Evolutionary conservation across 352 stramenopile genomes (phyloP).

Genomic region (Globisporangium mamillatum): DNA sequence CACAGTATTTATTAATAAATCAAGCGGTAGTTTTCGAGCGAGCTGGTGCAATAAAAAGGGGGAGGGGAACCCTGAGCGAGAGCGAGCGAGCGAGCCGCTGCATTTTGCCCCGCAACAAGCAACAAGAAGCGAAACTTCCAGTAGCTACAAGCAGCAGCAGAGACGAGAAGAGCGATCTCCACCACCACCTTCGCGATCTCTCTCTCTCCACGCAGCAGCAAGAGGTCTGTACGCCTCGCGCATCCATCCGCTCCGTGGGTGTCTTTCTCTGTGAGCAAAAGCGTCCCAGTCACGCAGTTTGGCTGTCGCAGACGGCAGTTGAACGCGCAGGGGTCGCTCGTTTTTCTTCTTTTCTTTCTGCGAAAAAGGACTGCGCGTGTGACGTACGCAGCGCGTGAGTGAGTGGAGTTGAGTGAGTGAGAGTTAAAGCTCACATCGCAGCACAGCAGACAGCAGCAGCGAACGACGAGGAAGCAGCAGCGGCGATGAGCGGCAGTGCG

Average conservation of each 20-base stretch:
- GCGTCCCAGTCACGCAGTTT: background rate
- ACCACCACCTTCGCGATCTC: background rate
- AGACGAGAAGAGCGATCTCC: background rate
- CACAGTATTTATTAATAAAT: background rate
- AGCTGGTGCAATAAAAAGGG: background rate
- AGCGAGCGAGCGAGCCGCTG: background rate
- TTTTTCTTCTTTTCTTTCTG: background rate
- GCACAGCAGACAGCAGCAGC: background rate
- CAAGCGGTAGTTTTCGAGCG: background rate
- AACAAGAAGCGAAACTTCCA: background rate
- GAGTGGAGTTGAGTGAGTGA: background rate
- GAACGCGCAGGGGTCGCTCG: background rate
- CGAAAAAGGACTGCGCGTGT: background rate
- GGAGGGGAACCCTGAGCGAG: background rate
- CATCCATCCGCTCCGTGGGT: too few species aligned
- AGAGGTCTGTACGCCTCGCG: background rate
- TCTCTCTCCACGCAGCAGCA: background rate
- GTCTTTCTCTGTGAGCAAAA: background rate
- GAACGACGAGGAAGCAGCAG: background rate
- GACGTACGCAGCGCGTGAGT: conserved; percentile 5
- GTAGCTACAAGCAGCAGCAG: too few species aligned
- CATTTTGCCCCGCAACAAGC: background rate
- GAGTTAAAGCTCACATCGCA: background rate
- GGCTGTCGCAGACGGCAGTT: background rate
- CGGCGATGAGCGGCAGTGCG: conserved; percentile 4